Conservation (phyloP, 306 rosid genomes). For the Albizia julibrissin region DNA sequence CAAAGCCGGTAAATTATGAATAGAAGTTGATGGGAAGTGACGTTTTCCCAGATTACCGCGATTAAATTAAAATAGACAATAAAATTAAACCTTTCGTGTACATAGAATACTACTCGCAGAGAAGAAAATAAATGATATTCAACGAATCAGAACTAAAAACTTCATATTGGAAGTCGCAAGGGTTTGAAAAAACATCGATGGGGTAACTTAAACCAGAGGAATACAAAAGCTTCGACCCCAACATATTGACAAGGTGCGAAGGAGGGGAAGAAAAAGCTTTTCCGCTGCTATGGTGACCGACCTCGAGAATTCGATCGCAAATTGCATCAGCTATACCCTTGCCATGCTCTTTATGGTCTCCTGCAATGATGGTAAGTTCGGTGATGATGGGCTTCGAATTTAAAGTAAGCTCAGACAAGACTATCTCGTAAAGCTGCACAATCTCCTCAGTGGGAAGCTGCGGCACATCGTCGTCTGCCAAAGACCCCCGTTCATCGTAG, state of each 20-base stretch:
- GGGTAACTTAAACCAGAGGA: not conserved
- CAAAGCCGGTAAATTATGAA: not conserved
- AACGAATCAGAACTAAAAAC: not conserved
- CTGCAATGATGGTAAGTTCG: slow-evolving; percentile 92
- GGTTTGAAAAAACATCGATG: not conserved
- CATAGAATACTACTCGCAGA: not conserved
- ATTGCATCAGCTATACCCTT: slow-evolving; percentile 88
- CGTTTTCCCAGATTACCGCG: not conserved
- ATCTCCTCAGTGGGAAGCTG: slow-evolving; percentile 59
- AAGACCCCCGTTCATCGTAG: slow-evolving; percentile 60
- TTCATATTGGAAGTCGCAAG: slow-evolving; percentile 13
- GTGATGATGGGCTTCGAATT: slow-evolving; percentile 90
- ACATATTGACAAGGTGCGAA: slow-evolving; percentile 27
- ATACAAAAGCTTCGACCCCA: slow-evolving; percentile 11
- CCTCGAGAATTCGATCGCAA: slow-evolving; percentile 92
- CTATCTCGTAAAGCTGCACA: slow-evolving; percentile 67
- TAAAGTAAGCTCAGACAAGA: slow-evolving; percentile 71
- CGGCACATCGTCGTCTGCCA: slow-evolving; percentile 41
- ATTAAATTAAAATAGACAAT: not conserved
- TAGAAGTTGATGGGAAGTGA: not conserved
- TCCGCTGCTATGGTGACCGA: slow-evolving; percentile 55
- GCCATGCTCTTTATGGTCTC: slow-evolving; percentile 77
- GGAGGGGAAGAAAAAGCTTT: slow-evolving; percentile 23
- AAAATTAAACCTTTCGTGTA: not conserved
- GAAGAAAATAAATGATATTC: not conserved